Percentiles rank a stretch among this genome's conserved stretches.
phyloP scores from a whole-genome alignment of 2,329 filamentous ascomycete species.

The Acephala macrosclerotiorum region DNA sequence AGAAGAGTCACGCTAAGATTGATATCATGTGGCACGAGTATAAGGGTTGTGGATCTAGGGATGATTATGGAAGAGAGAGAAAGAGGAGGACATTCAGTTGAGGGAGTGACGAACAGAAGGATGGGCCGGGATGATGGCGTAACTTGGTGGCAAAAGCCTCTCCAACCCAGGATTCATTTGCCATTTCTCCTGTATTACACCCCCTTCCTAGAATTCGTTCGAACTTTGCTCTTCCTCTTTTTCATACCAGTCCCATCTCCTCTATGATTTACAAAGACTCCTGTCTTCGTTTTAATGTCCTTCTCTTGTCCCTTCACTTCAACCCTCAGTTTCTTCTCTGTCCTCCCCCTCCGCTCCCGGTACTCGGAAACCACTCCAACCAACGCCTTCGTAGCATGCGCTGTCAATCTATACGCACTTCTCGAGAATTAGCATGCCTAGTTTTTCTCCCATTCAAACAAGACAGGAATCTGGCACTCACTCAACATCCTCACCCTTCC shows the following conservation, averaged over 20 bases:
- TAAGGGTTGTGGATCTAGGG: no score
- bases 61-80: no score
- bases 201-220: background rate
- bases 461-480: background rate
- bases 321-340: background rate
- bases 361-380: background rate
- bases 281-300: background rate
- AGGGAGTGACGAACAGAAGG: no score
- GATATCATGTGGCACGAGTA: no score
- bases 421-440: background rate
- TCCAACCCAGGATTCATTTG: no score
- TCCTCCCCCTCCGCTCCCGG: background rate
- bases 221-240: background rate
- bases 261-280: background rate
- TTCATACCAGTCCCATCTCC: background rate
- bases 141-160: no score
- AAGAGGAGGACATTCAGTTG: no score
- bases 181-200: background rate
- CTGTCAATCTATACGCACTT: slow-evolving; percentile 9
- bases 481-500: slow-evolving; percentile 22
- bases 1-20: no score
- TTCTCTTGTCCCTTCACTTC: background rate
- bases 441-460: background rate
- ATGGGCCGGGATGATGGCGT: no score
- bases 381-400: background rate